These are phyloP conservation scores for Microbotryum intermedium DNA, from an alignment of 1,284 basidiomycete species.

Conservation along the genomic window DNA sequence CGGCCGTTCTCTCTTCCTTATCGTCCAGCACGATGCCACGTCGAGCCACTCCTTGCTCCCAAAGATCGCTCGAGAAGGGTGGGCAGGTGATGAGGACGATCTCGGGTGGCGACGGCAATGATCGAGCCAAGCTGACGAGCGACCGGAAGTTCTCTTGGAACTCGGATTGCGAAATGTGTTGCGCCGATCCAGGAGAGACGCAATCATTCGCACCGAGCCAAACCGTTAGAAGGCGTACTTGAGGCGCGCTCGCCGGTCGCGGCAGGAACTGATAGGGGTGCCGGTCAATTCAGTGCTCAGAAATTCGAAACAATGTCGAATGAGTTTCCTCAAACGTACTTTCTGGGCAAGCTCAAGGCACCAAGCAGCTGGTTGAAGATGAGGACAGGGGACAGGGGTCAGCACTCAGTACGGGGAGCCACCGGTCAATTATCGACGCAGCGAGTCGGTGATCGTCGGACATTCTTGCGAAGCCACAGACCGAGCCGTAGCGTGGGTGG, in stretches of 20 bases:
- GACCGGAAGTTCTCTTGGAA: background rate
- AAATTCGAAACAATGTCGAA: background rate
- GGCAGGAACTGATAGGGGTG: background rate
- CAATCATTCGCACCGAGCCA: conserved; percentile 1
- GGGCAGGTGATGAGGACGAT: background rate
- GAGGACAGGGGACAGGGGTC: too few species aligned
- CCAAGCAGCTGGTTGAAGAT: too few species aligned
- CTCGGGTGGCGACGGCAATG: background rate
- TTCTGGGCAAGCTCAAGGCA: background rate
- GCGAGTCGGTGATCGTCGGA: too few species aligned
- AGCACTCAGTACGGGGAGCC: too few species aligned
- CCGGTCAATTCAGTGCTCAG: background rate
- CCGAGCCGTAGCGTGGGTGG: too few species aligned
- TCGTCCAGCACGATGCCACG: background rate
- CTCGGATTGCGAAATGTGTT: background rate
- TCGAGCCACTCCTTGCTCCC: background rate
- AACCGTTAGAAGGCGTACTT: background rate
- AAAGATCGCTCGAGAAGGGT: too few species aligned
- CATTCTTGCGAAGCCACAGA: too few species aligned
- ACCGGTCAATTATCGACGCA: too few species aligned
- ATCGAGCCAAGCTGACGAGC: background rate
- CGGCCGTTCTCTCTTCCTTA: background rate
- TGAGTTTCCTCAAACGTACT: background rate
- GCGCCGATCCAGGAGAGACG: background rate
- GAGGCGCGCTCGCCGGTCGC: background rate